A percentile compares a stretch with the other conserved stretches of the same genome.
phyloP scores from a whole-genome alignment of 768 basidiomycete genomes.

The Mycena alexandri region DNA sequence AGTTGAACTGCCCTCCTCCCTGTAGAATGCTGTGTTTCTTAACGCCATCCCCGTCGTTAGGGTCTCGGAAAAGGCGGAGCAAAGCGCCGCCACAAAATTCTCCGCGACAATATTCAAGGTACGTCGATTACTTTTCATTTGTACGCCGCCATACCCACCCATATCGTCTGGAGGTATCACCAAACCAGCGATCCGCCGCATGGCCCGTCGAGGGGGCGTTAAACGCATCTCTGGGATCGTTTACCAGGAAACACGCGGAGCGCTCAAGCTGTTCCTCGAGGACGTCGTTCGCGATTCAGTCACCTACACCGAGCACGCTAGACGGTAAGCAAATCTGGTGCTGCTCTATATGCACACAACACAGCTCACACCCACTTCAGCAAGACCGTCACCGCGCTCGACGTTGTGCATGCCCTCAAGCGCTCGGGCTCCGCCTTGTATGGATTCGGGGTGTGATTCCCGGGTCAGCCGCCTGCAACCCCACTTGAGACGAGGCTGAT shows the following conservation, averaged over 20 bases:
- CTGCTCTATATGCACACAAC: neutral
- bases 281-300: constrained; percentile 21
- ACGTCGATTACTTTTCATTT: neutral
- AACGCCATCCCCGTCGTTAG: constrained; percentile 35
- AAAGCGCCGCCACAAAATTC: constrained; percentile 79
- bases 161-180: constrained; percentile 14
- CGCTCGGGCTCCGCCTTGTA: constrained; percentile 8
- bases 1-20: neutral
- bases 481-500: neutral
- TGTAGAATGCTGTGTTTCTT: neutral
- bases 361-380: neutral
- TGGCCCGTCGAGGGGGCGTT: constrained; percentile 25
- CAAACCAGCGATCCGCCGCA: constrained; percentile 12
- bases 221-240: constrained; percentile 25
- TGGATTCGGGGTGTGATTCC: constrained; percentile 17
- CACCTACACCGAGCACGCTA: constrained; percentile 18
- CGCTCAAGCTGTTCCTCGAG: constrained; percentile 26
- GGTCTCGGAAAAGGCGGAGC: constrained; percentile 82
- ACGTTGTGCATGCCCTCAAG: constrained; percentile 24
- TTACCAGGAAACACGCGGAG: constrained; percentile 20
- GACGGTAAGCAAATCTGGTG: neutral
- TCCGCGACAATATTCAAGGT: constrained; percentile 65
- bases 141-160: neutral
- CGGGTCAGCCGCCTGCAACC: constrained; percentile 1
- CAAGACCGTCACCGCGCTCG: constrained; percentile 12